Evolutionary conservation across 139 green algal genomes (phyloP).

Genomic region (Micromonas pusilla): DNA sequence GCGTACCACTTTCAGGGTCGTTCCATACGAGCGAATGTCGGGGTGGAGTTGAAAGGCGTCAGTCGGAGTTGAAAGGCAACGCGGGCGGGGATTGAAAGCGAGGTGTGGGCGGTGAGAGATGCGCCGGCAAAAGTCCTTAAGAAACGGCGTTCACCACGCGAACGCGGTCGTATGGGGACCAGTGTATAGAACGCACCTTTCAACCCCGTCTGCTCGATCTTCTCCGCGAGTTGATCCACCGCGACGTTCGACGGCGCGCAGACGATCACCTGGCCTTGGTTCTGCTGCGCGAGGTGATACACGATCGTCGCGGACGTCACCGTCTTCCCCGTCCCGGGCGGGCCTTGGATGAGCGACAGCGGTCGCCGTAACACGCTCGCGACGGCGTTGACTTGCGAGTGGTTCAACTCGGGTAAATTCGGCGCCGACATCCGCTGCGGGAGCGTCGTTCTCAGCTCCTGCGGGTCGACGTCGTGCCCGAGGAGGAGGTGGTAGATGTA

Average conservation of each 20-base stretch:
- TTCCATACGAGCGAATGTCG: too few relatives aligned
- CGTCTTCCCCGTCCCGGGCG: slow-evolving; percentile 95
- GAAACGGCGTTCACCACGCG: too few relatives aligned
- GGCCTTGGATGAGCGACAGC: slow-evolving; percentile 83
- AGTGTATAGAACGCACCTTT: too few relatives aligned
- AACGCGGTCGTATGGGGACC: too few relatives aligned
- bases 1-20: slow-evolving; percentile 91
- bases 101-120: too few relatives aligned
- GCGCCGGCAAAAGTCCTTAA: too few relatives aligned
- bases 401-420: slow-evolving; percentile 88
- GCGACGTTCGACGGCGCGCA: slow-evolving; percentile 91
- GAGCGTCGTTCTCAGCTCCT: slow-evolving; percentile 44
- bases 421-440: slow-evolving; percentile 62
- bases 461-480: slow-evolving; percentile 65
- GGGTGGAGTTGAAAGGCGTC: too few relatives aligned
- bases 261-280: slow-evolving; percentile 79
- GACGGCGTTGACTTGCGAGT: slow-evolving; percentile 58
- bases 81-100: too few relatives aligned
- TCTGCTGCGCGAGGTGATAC: slow-evolving; percentile 77
- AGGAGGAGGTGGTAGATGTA: slow-evolving; percentile 77
- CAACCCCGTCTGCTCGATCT: slow-evolving; percentile 71
- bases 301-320: slow-evolving; percentile 93
- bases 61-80: too few relatives aligned
- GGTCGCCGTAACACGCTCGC: slow-evolving; percentile 66
- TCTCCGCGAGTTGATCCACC: slow-evolving; percentile 94